Evolutionary conservation across 768 basidiomycete genomes (phyloP).

Genomic region (Boletus pseudopeckii): DNA sequence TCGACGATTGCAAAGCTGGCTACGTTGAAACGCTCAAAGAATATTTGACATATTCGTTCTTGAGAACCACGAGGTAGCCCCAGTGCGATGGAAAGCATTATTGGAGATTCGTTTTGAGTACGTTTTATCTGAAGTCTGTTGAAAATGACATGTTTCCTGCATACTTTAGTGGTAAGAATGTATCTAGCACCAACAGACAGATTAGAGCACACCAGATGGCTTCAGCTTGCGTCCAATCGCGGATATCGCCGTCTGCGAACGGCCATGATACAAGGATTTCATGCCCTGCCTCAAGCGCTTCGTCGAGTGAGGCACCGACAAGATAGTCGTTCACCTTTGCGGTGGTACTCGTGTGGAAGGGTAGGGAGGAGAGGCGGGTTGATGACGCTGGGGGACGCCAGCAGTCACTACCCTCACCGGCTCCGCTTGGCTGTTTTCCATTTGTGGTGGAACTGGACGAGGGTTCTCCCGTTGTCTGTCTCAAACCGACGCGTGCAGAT

Average conservation of each 20-base stretch:
- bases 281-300: conserved; percentile 70
- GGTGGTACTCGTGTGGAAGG: conserved; percentile 40
- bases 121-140: conserved; percentile 70
- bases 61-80: conserved; percentile 63
- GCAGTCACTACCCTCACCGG: conserved; percentile 17
- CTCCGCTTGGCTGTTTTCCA: conserved; percentile 21
- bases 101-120: conserved; percentile 83
- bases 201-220: conserved; percentile 70
- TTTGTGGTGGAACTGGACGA: conserved; percentile 21
- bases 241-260: conserved; percentile 67
- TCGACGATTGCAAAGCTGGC: conserved; percentile 79
- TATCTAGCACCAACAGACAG: not conserved
- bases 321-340: conserved; percentile 74
- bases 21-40: conserved; percentile 92
- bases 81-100: conserved; percentile 67
- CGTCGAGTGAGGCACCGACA: conserved; percentile 76
- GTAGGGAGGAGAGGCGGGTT: conserved; percentile 46
- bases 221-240: conserved; percentile 82
- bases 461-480: conserved; percentile 36
- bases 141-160: conserved; percentile 85
- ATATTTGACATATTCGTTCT: conserved; percentile 75
- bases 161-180: conserved; percentile 4
- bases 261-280: conserved; percentile 81
- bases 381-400: conserved; percentile 41
- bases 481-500: conserved; percentile 75